Conservation (phyloP, 805 yeast genomes). For the Starmera pachycereana region DNA sequence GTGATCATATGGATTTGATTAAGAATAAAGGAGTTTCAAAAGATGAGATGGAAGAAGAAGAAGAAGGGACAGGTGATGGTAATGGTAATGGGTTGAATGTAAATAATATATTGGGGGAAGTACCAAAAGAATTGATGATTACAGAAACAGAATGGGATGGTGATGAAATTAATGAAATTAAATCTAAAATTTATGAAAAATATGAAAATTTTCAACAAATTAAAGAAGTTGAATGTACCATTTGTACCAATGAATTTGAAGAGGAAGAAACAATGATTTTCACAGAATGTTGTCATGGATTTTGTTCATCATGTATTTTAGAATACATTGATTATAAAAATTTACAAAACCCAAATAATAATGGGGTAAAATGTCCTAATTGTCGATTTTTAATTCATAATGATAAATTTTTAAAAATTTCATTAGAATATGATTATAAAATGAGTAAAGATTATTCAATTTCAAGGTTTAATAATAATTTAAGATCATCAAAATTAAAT, state of each 20-base stretch:
- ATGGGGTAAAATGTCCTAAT: conserved; percentile 49
- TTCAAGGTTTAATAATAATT: conserved; percentile 18
- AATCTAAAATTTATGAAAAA: conserved; percentile 19
- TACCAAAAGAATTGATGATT: conserved; percentile 12
- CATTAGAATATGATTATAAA: conserved; percentile 10
- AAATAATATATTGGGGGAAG: conserved; percentile 1
- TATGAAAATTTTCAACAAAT: conserved; percentile 21
- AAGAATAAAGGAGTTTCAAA: conserved; percentile 24
- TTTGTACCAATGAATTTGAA: conserved; percentile 68
- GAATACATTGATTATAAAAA: conserved; percentile 68
- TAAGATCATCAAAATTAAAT: conserved; percentile 60
- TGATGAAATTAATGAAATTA: conserved; percentile 8
- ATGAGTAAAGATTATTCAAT: conserved; percentile 13
- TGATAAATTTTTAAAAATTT: conserved; percentile 30
- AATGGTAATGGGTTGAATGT: background rate
- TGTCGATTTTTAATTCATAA: conserved; percentile 52
- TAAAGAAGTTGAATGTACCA: conserved; percentile 61
- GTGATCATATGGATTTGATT: conserved; percentile 73
- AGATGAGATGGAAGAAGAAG: conserved; percentile 46
- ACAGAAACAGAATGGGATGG: conserved; percentile 2
- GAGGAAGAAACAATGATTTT: conserved; percentile 41
- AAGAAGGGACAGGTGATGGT: conserved; percentile 17
- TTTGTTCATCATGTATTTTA: conserved; percentile 61
- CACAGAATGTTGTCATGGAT: conserved; percentile 73
- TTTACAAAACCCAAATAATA: conserved; percentile 28